Conservation (phyloP, 2,329 filamentous ascomycete species). For the Ceratocystis harringtonii region DNA sequence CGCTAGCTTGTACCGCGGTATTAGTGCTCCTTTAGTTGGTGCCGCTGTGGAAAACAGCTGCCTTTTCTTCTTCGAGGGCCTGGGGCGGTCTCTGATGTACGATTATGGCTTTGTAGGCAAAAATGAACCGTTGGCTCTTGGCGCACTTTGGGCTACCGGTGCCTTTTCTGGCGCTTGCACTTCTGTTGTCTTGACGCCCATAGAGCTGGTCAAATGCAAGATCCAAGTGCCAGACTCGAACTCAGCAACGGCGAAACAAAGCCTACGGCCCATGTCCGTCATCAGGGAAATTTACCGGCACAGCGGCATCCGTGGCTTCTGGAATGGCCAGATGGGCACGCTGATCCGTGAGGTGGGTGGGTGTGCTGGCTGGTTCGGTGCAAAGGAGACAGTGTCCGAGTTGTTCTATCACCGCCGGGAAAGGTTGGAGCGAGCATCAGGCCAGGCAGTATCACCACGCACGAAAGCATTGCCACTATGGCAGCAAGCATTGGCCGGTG, state of each 20-base stretch:
- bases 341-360: constrained; percentile 88
- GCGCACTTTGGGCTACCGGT: constrained; percentile 62
- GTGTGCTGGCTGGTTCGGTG: constrained; percentile 87
- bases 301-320: constrained; percentile 75
- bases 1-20: constrained; percentile 72
- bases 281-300: constrained; percentile 68
- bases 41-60: constrained; percentile 86
- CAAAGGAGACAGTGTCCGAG: constrained; percentile 65
- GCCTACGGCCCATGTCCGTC: constrained; percentile 51
- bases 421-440: constrained; percentile 28
- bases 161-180: constrained; percentile 80
- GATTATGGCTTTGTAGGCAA: constrained; percentile 33
- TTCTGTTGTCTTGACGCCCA: constrained; percentile 78
- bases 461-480: constrained; percentile 54
- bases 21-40: constrained; percentile 78
- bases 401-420: constrained; percentile 49
- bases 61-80: constrained; percentile 79
- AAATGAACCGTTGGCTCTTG: constrained; percentile 53
- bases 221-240: constrained; percentile 57
- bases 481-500: constrained; percentile 79
- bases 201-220: constrained; percentile 96
- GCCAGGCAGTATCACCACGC: constrained; percentile 40
- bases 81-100: constrained; percentile 53
- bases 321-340: constrained; percentile 88
- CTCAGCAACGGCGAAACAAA: constrained; percentile 22